Conservation (phyloP, 352 stramenopile species). For the Pythium monospermum region DNA sequence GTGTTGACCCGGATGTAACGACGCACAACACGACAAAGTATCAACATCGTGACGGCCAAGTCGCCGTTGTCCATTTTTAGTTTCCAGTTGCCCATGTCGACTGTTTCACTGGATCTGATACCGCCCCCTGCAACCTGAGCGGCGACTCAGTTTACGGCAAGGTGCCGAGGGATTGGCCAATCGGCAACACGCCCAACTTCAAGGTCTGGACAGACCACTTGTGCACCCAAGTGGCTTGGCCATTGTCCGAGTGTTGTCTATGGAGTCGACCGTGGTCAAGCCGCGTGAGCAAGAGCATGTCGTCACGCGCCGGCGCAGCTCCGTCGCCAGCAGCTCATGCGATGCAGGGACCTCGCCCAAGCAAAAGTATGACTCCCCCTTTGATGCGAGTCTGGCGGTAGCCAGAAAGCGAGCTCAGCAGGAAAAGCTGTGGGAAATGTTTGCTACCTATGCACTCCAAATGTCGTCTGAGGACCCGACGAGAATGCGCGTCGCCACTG, state of each 20-base stretch:
- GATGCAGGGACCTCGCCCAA: not conserved
- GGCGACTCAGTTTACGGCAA: no score
- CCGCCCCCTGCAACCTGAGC: no score
- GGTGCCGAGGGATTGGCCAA: no score
- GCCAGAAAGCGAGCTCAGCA: constrained; percentile 55
- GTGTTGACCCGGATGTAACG: no score
- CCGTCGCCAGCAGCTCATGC: not conserved
- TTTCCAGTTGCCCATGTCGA: no score
- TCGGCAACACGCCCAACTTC: no score
- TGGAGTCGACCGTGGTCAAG: constrained; percentile 2
- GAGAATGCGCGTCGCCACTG: constrained; percentile 54
- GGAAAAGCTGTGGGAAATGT: constrained; percentile 77
- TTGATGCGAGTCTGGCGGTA: constrained; percentile 50
- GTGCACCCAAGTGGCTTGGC: no score
- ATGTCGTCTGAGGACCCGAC: constrained; percentile 77
- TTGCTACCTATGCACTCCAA: constrained; percentile 66
- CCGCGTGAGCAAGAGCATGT: constrained; percentile 1
- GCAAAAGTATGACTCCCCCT: constrained; percentile 51
- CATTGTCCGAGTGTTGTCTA: constrained; percentile 1
- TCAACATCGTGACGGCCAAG: no score
- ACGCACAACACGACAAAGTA: no score
- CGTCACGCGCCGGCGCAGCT: constrained; percentile 3
- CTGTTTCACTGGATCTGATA: no score
- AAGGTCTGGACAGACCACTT: no score
- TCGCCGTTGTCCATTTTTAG: no score